phyloP scores from a whole-genome alignment of 129 eudicot genomes.

The Artemisia tridentata region DNA sequence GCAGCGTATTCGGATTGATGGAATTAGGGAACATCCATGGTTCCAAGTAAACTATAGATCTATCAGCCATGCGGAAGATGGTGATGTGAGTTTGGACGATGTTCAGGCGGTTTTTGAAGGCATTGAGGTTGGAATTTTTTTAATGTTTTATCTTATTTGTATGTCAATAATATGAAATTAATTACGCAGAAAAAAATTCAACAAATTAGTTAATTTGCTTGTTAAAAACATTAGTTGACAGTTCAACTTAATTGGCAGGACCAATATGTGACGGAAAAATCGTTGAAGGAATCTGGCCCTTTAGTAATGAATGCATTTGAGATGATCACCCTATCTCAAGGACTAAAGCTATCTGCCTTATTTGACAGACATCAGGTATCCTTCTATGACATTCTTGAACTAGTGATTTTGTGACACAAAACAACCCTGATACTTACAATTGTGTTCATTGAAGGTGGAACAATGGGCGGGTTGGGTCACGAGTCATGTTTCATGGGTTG shows the following conservation, averaged over 20 bases:
- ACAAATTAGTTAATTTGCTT: not conserved
- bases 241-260: constrained; percentile 50
- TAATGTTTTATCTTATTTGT: not conserved
- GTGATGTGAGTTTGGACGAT: constrained; percentile 82
- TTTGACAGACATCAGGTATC: constrained; percentile 96
- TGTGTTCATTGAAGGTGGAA: too few species aligned
- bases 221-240: not conserved
- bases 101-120: constrained; percentile 86
- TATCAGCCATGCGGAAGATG: constrained; percentile 56
- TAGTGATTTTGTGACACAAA: too few species aligned
- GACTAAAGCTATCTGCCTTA: constrained; percentile 78
- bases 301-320: constrained; percentile 94
- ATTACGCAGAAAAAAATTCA: not conserved
- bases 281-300: constrained; percentile 52
- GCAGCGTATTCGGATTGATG: constrained; percentile 77
- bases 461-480: too few species aligned
- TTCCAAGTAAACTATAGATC: constrained; percentile 59
- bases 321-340: constrained; percentile 98
- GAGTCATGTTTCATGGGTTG: too few species aligned
- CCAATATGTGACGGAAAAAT: constrained; percentile 62
- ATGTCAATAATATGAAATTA: not conserved
- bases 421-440: too few species aligned
- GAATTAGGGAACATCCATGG: constrained; percentile 73
- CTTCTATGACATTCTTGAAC: not conserved
- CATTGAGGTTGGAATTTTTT: constrained; percentile 58